These are phyloP conservation scores for Petrea volubilis DNA, from an alignment of 257 asterid genomes.

Conservation along the genomic window DNA sequence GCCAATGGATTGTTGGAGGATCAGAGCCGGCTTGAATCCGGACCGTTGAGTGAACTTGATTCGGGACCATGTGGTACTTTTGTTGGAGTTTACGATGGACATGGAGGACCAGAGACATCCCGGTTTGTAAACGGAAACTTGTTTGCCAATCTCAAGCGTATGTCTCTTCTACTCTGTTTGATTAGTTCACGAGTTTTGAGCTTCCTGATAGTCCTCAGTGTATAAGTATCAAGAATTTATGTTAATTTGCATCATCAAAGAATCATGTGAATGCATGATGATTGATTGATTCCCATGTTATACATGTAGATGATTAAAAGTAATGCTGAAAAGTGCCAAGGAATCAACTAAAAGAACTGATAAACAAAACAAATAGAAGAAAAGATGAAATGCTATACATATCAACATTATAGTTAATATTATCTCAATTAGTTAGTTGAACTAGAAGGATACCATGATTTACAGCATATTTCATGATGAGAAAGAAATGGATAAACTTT, in stretches of 20 bases:
- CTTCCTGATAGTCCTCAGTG: not conserved
- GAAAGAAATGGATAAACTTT: not conserved
- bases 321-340: no score
- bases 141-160: constrained; percentile 83
- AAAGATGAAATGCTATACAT: not conserved
- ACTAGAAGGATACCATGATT: not conserved
- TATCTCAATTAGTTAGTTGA: not conserved
- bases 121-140: constrained; percentile 69
- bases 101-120: constrained; percentile 95
- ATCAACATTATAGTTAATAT: not conserved
- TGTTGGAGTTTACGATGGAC: constrained; percentile 96
- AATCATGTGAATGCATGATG: not conserved
- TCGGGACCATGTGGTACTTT: constrained; percentile 90
- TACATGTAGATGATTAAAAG: no score
- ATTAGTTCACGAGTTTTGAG: not conserved
- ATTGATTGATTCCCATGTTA: no score
- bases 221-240: not conserved
- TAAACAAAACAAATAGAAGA: not conserved
- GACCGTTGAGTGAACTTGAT: constrained; percentile 62
- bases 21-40: constrained; percentile 92
- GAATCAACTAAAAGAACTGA: not conserved
- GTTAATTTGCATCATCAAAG: constrained; percentile 3
- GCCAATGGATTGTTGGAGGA: constrained; percentile 91
- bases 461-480: not conserved
- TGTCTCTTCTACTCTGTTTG: constrained; percentile 29